A percentile compares a stretch with the other conserved stretches of the same genome.
These are phyloP conservation scores for Dactylella cylindrospora DNA, from an alignment of 2,329 filamentous ascomycete genomes.

Conservation along the genomic window DNA sequence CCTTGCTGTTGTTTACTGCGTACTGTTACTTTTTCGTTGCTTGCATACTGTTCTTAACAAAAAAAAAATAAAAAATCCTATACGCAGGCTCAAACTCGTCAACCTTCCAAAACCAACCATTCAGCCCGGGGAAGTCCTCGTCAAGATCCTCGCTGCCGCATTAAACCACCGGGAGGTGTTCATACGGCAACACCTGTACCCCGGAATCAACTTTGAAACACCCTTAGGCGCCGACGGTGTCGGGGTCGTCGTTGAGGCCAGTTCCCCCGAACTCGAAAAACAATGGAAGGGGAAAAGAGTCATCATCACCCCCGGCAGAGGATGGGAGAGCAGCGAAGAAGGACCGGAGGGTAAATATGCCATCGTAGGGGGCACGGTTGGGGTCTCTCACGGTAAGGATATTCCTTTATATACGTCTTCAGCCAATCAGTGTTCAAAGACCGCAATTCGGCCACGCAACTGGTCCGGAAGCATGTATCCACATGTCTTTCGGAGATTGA, in stretches of 20 bases:
- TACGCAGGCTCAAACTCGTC: constrained; percentile 61
- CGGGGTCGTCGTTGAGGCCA: constrained; percentile 69
- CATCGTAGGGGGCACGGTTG: constrained; percentile 69
- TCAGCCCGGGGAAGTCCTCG: constrained; percentile 67
- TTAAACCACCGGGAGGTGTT: constrained; percentile 96
- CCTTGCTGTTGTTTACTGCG: not conserved
- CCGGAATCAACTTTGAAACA: constrained; percentile 71
- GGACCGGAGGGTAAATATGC: constrained; percentile 71
- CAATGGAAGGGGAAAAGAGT: constrained; percentile 68
- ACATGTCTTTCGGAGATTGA: constrained; percentile 37
- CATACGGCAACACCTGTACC: constrained; percentile 88
- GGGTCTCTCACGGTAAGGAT: constrained; percentile 55
- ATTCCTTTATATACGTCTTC: constrained; percentile 1
- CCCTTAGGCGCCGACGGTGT: constrained; percentile 82
- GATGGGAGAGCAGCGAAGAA: constrained; percentile 71
- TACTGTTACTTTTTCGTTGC: too few relatives aligned
- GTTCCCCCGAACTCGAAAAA: constrained; percentile 59
- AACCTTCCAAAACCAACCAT: constrained; percentile 64
- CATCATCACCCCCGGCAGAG: constrained; percentile 72
- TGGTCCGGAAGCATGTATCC: constrained; percentile 37
- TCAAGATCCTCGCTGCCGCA: constrained; percentile 75
- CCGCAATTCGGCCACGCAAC: constrained; percentile 39
- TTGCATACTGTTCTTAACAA: too few relatives aligned
- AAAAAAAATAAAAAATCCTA: too few relatives aligned
- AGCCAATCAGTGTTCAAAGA: constrained; percentile 34